Evolutionary conservation across 352 stramenopile species (phyloP), one percentile per base, ranked within the genome.

Genomic region (Phytophthora pistaciae): DNA sequence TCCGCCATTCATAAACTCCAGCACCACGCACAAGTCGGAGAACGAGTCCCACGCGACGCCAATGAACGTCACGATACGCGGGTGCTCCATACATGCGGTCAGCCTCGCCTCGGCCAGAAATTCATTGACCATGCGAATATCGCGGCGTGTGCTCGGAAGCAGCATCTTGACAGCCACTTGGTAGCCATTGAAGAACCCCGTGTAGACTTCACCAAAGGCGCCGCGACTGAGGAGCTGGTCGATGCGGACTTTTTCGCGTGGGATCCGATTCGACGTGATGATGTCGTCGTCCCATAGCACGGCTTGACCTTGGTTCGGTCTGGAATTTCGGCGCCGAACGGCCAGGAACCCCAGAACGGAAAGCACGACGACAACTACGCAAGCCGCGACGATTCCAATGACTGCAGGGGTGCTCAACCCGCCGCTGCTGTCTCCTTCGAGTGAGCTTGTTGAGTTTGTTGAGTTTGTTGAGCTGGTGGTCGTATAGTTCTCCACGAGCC

Each of bases 151-250:
- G 27, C 52, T 68, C 2, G 52, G 62, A 18, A 64, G 62, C 23
- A 69, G 20, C 62, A 64, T 69, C 31, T 69, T 64, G 8, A 69
- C n/a, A 11, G 62, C 52, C 21, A 69, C 53, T 6, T 23, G 38
- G 6, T 57, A 1, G 18, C 42, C 29, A 20, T 68, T 50, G 27
- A 40, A 68, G 7, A 68, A 5, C 29, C 62, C 52, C 10, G 29
- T 18, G n/a, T 69, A 64, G 2, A 69, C 53, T 27, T 69, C 62
- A n/a, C 62, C 62, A 36, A 63, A 68, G 11, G 62, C 62, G 4
- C 62, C 62, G 10, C 54, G 62, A 14, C 62, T 64, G 18, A 69
- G 29, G 13, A 64, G 29, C 21, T 56, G 33, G 1, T 56, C 21
- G 21, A 56, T 27, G 13, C 33, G 29, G 23, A 68, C 62, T 8